Evolutionary conservation across 306 rosid species (phyloP).

Genomic region (Gastrolobium bilobum): DNA sequence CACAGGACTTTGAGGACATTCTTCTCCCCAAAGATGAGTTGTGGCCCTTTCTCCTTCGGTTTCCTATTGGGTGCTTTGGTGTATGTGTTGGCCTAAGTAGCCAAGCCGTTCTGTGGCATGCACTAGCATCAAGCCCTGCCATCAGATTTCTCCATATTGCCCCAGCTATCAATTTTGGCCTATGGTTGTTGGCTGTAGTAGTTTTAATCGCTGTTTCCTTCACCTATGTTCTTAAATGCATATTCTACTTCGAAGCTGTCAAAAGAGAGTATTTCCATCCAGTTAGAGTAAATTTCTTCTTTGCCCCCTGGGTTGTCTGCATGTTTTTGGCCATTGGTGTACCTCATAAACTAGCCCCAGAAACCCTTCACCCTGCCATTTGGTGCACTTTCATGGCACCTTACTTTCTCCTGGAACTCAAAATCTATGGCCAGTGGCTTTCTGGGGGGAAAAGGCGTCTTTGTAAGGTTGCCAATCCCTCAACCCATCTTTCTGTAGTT

Average conservation of each 20-base stretch:
- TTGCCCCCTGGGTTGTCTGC: slow-evolving; percentile 90
- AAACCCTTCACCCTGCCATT: slow-evolving; percentile 71
- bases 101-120: slow-evolving; percentile 84
- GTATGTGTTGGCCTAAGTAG: slow-evolving; percentile 91
- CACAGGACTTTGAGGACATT: slow-evolving; percentile 80
- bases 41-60: slow-evolving; percentile 92
- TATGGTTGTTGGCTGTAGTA: slow-evolving; percentile 71
- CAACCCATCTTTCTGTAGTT: slow-evolving; percentile 81
- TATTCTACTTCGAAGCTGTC: slow-evolving; percentile 89
- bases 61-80: slow-evolving; percentile 86
- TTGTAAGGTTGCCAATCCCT: slow-evolving; percentile 83
- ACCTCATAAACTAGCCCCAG: slow-evolving; percentile 58
- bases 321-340: slow-evolving; percentile 78
- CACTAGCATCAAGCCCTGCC: slow-evolving; percentile 83
- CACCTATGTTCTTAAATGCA: slow-evolving; percentile 77
- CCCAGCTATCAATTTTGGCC: slow-evolving; percentile 62
- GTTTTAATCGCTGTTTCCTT: slow-evolving; percentile 60
- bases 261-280: slow-evolving; percentile 89
- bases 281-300: slow-evolving; percentile 83
- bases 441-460: slow-evolving; percentile 88
- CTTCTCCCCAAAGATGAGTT: slow-evolving; percentile 88
- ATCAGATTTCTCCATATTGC: slow-evolving; percentile 67
- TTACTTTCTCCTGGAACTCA: slow-evolving; percentile 80
- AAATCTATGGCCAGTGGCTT: slow-evolving; percentile 90
- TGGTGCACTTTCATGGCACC: slow-evolving; percentile 81